Percentiles rank a stretch among this genome's conserved stretches.
These are phyloP conservation scores for Boletellus ananiceps DNA, from an alignment of 768 basidiomycete species.

Conservation along the genomic window DNA sequence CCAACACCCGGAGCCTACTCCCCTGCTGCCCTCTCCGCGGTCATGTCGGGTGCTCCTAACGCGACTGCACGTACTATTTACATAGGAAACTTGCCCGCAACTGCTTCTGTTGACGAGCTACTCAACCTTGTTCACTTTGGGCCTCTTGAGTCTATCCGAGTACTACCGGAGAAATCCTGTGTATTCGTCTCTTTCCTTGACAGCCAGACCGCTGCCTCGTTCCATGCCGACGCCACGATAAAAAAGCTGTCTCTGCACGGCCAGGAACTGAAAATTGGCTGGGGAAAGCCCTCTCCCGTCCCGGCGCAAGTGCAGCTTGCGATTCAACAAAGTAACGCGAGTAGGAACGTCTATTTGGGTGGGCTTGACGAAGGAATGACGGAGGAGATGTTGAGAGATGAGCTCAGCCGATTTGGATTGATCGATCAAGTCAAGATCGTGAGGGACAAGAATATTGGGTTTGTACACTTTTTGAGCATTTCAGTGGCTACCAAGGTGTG, in stretches of 20 bases:
- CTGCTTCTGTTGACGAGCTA: conserved; percentile 95
- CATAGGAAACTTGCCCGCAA: conserved; percentile 91
- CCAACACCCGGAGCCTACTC: conserved; percentile 71
- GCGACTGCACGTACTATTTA: conserved; percentile 87
- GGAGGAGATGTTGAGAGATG: conserved; percentile 89
- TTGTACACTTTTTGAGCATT: conserved; percentile 97
- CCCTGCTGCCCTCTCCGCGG: conserved; percentile 72
- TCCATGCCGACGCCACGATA: conserved; percentile 94
- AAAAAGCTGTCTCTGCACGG: conserved; percentile 92
- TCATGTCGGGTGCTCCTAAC: conserved; percentile 56
- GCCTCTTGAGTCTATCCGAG: conserved; percentile 89
- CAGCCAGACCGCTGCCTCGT: conserved; percentile 86
- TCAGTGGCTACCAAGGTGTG: conserved; percentile 88
- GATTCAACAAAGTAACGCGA: conserved; percentile 89
- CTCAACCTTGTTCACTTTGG: conserved; percentile 98
- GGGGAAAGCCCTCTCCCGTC: conserved; percentile 93
- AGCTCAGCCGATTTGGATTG: conserved; percentile 86
- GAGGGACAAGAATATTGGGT: conserved; percentile 97
- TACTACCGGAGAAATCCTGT: conserved; percentile 94
- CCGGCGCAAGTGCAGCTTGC: conserved; percentile 82
- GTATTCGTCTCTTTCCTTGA: conserved; percentile 99
- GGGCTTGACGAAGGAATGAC: conserved; percentile 87
- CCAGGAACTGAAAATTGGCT: conserved; percentile 97
- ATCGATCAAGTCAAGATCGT: conserved; percentile 99
- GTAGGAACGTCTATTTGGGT: conserved; percentile 94